Base-by-base conservation (phyloP, 1,284 basidiomycete species). In the Peniophora sp. region DNA sequence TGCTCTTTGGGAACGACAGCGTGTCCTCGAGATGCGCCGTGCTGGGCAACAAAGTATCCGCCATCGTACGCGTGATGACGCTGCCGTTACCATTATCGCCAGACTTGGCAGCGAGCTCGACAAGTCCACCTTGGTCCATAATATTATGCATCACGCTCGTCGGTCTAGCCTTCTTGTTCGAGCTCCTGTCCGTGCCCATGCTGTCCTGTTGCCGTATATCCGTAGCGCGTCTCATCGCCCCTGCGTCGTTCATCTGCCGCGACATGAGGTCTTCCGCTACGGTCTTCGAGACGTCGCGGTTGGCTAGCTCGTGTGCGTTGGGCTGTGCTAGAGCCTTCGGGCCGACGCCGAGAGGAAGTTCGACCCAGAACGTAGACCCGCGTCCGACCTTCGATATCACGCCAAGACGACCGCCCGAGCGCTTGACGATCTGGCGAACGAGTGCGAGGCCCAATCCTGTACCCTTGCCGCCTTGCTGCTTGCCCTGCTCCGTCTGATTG, bases 371-470 rank as follows among this genome's bases (percentile, higher is more conserved):
- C 10, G 81, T 86, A 25, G 82, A 86, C 11, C 86, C 86, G 57
- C 73, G 66, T 3, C 75, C 74, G 2, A 77, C 69, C 61, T 81
- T 80, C 3, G 83, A 85, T 54, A 67, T 70, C 19, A 87, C 77
- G n/a, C 92, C 89, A 10, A 93, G 70, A 20, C 89, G 77, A 5
- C 92, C 92, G 9, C 86, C 83, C 50, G 79, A 85, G 32, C 92
- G 72, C 65, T 87, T 90, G 56, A 96, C 88, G 52, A 96, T 94
- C 62, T 92, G 89, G 38, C 90, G 76, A n/a, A 94, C 90, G 19
- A 95, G 77, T 1, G 91, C 91, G 19, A 95, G 66, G 12, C 92
- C 92, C n/a, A 94, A 70, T 2, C 91, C 91, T 0, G 89, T 92
- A 2, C 92, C 92, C 69, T 93, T 93, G 9, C 89, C 90, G 54